Conservation (phyloP, 2,329 filamentous ascomycete species). For the Apiospora saccharicola region DNA sequence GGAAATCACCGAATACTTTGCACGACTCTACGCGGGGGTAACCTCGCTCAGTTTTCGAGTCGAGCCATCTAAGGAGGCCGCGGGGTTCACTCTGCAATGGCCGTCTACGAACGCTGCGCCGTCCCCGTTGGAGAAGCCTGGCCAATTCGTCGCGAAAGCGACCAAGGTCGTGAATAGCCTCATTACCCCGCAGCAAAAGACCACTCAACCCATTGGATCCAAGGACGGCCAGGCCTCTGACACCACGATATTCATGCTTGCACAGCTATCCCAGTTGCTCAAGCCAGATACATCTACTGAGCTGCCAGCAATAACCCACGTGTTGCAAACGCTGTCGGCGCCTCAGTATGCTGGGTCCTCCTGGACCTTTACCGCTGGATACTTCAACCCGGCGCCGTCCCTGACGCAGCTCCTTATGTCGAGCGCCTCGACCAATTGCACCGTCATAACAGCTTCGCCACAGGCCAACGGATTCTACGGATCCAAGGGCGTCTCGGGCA, state of each 20-base stretch:
- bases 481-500: slow-evolving; percentile 85
- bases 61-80: slow-evolving; percentile 62
- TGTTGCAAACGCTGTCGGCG: slow-evolving; percentile 72
- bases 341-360: slow-evolving; percentile 72
- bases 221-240: slow-evolving; percentile 43
- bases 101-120: slow-evolving; percentile 76
- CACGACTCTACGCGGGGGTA: slow-evolving; percentile 76
- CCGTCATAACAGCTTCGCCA: slow-evolving; percentile 90
- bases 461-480: slow-evolving; percentile 96
- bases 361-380: slow-evolving; percentile 97
- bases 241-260: slow-evolving; percentile 84
- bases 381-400: slow-evolving; percentile 94
- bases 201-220: slow-evolving; percentile 17
- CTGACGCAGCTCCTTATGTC: slow-evolving; percentile 81
- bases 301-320: slow-evolving; percentile 77
- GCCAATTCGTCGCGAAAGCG: slow-evolving; percentile 73
- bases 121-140: slow-evolving; percentile 74
- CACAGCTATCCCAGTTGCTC: slow-evolving; percentile 87
- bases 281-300: slow-evolving; percentile 85
- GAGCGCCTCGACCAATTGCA: slow-evolving; percentile 74
- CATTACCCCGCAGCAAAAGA: slow-evolving; percentile 60
- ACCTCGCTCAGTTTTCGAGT: slow-evolving; percentile 84
- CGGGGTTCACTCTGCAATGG: slow-evolving; percentile 74
- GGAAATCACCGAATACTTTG: slow-evolving; percentile 84
- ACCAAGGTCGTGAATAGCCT: slow-evolving; percentile 72